Conservation (phyloP, 352 stramenopile species). For the Aphanomyces cochlioides region DNA sequence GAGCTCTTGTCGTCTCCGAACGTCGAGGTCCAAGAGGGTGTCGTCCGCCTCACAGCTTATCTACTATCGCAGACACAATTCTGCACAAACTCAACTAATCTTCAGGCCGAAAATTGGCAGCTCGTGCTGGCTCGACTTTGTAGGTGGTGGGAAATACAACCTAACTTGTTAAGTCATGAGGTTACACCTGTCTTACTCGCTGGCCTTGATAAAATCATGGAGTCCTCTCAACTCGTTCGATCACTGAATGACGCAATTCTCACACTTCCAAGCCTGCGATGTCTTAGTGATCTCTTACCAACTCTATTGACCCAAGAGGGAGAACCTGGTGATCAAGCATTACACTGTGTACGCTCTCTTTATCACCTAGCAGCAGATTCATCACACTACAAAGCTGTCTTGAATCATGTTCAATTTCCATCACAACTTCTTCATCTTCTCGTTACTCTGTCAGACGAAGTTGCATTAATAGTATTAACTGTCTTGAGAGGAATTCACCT, state of each 20-base stretch:
- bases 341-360: background rate
- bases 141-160: constrained; percentile 14
- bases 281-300: background rate
- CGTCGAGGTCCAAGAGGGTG: constrained; percentile 6
- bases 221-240: background rate
- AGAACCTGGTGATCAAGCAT: background rate
- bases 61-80: constrained; percentile 2
- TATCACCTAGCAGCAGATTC: background rate
- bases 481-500: constrained; percentile 10
- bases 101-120: constrained; percentile 8
- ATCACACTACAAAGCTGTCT: constrained; percentile 18
- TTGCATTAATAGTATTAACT: background rate
- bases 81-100: background rate
- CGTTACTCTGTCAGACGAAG: constrained; percentile 9
- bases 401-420: constrained; percentile 33
- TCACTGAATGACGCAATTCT: constrained; percentile 10
- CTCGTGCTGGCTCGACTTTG: constrained; percentile 7
- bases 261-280: background rate
- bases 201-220: constrained; percentile 6
- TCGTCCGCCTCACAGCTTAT: constrained; percentile 1
- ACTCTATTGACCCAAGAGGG: background rate
- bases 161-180: constrained; percentile 1
- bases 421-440: constrained; percentile 37
- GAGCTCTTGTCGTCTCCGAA: background rate
- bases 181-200: background rate